These are phyloP conservation scores for Ganoderma sinense DNA, from an alignment of 1,284 basidiomycete genomes.

Conservation along the genomic window DNA sequence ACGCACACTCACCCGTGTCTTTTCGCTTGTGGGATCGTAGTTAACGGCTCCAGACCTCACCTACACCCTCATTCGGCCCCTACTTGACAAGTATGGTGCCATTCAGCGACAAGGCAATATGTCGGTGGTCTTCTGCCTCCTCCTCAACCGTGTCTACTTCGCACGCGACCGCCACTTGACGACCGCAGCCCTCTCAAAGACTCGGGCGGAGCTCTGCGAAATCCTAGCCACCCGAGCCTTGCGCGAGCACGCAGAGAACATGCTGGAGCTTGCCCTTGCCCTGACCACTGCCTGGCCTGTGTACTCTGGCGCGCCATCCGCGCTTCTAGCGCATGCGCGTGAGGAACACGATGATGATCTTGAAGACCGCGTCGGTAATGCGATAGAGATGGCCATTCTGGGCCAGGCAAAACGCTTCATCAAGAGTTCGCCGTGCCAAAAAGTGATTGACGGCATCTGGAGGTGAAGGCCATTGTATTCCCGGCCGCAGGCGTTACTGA, in stretches of 20 bases:
- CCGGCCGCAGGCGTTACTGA: slow-evolving; percentile 6
- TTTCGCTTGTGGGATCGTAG: slow-evolving; percentile 44
- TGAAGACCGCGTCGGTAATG: slow-evolving; percentile 85
- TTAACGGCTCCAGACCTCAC: slow-evolving; percentile 85
- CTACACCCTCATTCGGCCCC: slow-evolving; percentile 83
- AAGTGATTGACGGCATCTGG: slow-evolving; percentile 86
- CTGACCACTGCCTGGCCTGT: slow-evolving; percentile 90
- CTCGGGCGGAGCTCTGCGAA: slow-evolving; percentile 87
- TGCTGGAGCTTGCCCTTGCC: slow-evolving; percentile 80
- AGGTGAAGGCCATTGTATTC: slow-evolving; percentile 49
- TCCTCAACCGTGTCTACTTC: slow-evolving; percentile 91
- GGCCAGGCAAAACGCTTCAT: slow-evolving; percentile 88
- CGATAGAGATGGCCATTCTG: slow-evolving; percentile 91
- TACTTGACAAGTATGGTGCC: slow-evolving; percentile 75
- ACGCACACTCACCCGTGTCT: not conserved
- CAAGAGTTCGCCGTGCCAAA: slow-evolving; percentile 86
- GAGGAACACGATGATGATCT: slow-evolving; percentile 79
- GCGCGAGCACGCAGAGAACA: slow-evolving; percentile 78
- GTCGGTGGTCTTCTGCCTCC: slow-evolving; percentile 86
- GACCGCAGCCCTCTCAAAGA: slow-evolving; percentile 72
- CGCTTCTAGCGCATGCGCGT: slow-evolving; percentile 65
- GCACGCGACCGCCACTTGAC: slow-evolving; percentile 74
- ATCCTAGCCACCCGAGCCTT: slow-evolving; percentile 87
- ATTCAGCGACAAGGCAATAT: slow-evolving; percentile 73
- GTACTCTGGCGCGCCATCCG: slow-evolving; percentile 82